Evolutionary conservation across 805 yeast genomes (phyloP).

Genomic region (Yamadazyma sp.): DNA sequence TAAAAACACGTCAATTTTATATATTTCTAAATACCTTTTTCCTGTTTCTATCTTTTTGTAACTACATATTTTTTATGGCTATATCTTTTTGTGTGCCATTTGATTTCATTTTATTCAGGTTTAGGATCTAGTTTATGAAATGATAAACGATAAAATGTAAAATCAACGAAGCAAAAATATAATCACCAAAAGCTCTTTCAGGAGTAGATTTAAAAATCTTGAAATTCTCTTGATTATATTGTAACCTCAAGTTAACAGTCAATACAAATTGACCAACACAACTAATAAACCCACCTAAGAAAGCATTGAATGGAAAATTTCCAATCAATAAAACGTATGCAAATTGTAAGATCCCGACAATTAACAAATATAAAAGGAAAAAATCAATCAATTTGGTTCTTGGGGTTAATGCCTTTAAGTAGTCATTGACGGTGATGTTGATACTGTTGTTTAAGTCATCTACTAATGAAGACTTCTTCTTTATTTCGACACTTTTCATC

Average conservation of each 20-base stretch:
- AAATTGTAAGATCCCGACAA: conserved; percentile 76
- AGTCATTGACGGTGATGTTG: conserved; percentile 32
- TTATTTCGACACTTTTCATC: too few relatives aligned
- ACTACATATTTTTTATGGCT: too few relatives aligned
- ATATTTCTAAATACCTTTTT: too few relatives aligned
- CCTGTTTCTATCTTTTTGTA: too few relatives aligned
- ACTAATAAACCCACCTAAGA: conserved; percentile 85
- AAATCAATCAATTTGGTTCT: conserved; percentile 68
- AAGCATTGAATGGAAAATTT: conserved; percentile 95
- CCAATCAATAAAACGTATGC: conserved; percentile 74
- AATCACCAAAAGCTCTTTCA: conserved; percentile 81
- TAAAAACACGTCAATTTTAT: too few relatives aligned
- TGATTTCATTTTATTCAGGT: too few relatives aligned
- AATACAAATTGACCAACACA: conserved; percentile 96
- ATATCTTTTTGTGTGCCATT: too few relatives aligned
- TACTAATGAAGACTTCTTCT: not conserved
- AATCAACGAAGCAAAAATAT: conserved; percentile 77
- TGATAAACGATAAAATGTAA: conserved; percentile 88
- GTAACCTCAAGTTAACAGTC: conserved; percentile 78
- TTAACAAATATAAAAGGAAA: conserved; percentile 72
- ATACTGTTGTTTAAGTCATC: conserved; percentile 18
- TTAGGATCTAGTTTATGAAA: conserved; percentile 88
- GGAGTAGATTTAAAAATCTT: conserved; percentile 18
- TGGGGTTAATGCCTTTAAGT: conserved; percentile 35
- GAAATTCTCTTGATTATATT: conserved; percentile 32